A percentile compares a stretch with the other conserved stretches of the same genome.
Conservation (phyloP, 2,329 filamentous ascomycete genomes). For the Apiospora pterosperma region DNA sequence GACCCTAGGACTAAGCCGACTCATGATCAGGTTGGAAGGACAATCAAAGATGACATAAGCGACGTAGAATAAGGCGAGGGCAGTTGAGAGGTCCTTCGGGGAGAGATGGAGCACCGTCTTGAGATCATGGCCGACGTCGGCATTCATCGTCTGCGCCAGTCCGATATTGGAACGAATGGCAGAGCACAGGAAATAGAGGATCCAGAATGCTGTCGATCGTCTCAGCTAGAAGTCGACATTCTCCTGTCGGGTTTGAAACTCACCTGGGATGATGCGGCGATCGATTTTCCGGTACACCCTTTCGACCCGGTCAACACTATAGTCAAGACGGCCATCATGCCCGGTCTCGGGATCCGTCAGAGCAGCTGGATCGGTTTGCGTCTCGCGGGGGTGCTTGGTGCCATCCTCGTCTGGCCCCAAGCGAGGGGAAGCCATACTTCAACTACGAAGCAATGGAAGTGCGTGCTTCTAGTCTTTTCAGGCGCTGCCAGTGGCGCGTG, state of each 20-base stretch:
- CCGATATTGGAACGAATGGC: slow-evolving; percentile 90
- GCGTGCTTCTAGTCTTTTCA: slow-evolving; percentile 47
- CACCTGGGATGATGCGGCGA: slow-evolving; percentile 56
- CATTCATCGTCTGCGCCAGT: slow-evolving; percentile 93
- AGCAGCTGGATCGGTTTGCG: slow-evolving; percentile 12
- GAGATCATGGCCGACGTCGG: slow-evolving; percentile 67
- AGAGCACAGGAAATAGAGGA: slow-evolving; percentile 87
- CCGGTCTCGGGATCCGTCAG: slow-evolving; percentile 12
- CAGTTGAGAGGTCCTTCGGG: slow-evolving; percentile 76
- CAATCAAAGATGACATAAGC: slow-evolving; percentile 88
- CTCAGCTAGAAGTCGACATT: neutral
- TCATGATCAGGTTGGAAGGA: slow-evolving; percentile 88
- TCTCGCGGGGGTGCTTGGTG: slow-evolving; percentile 24
- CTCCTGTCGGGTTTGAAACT: slow-evolving; percentile 7
- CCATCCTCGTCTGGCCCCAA: slow-evolving; percentile 25
- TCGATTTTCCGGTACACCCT: slow-evolving; percentile 57
- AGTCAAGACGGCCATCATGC: slow-evolving; percentile 24
- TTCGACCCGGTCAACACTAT: slow-evolving; percentile 50
- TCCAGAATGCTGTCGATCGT: slow-evolving; percentile 68
- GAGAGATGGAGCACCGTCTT: slow-evolving; percentile 65
- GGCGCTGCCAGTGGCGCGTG: slow-evolving; percentile 15
- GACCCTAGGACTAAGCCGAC: slow-evolving; percentile 73
- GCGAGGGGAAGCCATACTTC: slow-evolving; percentile 40
- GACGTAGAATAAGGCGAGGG: slow-evolving; percentile 86
- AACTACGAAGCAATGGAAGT: slow-evolving; percentile 49